phyloP scores from a whole-genome alignment of 2,329 filamentous ascomycete genomes.

The Microascus cirrosus region DNA sequence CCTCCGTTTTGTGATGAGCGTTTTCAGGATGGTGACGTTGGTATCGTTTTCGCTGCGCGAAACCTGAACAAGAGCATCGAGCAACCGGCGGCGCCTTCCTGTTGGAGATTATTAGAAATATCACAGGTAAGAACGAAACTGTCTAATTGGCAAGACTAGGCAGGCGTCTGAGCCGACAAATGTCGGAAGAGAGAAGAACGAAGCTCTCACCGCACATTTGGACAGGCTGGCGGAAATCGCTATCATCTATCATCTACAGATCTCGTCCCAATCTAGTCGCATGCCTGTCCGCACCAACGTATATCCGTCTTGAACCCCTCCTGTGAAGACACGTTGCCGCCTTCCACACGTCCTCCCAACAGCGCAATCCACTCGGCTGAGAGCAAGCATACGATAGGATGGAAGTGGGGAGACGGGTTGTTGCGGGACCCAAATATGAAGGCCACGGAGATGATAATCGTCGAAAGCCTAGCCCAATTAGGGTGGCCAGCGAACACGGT shows the following conservation, averaged over 20 bases:
- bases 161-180: too few species aligned
- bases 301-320: not conserved
- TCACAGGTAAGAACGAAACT: too few species aligned
- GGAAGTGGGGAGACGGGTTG: not conserved
- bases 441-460: not conserved
- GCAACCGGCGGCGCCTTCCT: too few species aligned
- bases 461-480: not conserved
- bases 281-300: not conserved
- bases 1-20: not conserved
- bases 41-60: too few species aligned
- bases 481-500: not conserved
- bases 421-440: not conserved
- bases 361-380: not conserved
- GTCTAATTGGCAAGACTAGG: too few species aligned
- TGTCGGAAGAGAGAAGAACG: too few species aligned
- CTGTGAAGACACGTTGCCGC: not conserved
- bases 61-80: too few species aligned
- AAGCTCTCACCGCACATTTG: not conserved
- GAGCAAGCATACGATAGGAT: not conserved
- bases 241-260: not conserved
- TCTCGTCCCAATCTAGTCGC: not conserved
- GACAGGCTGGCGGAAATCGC: not conserved
- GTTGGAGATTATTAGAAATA: too few species aligned
- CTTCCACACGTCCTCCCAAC: not conserved
- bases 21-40: not conserved